Conservation (phyloP, 2,329 filamentous ascomycete genomes). For the Sarocladiaceae sp. region DNA sequence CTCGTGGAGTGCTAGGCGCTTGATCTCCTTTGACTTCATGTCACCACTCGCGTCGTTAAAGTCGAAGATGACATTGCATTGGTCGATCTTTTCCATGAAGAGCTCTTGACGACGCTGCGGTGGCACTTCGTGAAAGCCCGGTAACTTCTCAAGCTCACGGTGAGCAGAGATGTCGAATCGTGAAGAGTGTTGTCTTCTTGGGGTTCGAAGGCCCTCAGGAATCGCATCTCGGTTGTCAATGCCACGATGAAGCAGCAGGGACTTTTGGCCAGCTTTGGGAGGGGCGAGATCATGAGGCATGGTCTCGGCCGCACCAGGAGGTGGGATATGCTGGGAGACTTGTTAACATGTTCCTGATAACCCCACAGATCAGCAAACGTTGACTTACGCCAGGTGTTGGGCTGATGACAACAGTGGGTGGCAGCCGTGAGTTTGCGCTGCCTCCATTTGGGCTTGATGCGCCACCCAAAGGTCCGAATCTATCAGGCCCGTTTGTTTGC, state of each 20-base stretch:
- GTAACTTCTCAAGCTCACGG: constrained; percentile 92
- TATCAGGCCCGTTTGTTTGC: constrained; percentile 33
- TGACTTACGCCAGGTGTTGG: constrained; percentile 80
- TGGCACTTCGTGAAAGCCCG: constrained; percentile 95
- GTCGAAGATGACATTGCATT: constrained; percentile 99
- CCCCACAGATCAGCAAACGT: constrained; percentile 7
- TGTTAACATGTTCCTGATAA: constrained; percentile 9
- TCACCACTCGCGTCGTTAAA: constrained; percentile 98
- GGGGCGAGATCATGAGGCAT: constrained; percentile 97
- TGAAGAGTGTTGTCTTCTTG: constrained; percentile 95
- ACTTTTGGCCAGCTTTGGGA: constrained; percentile 88
- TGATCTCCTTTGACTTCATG: constrained; percentile 99
- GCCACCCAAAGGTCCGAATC: constrained; percentile 33
- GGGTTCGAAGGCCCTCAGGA: constrained; percentile 89
- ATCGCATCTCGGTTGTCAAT: constrained; percentile 90
- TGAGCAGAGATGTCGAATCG: constrained; percentile 97
- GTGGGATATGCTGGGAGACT: constrained; percentile 67
- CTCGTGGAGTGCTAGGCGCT: constrained; percentile 91
- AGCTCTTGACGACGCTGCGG: constrained; percentile 92
- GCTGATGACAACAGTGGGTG: constrained; percentile 90
- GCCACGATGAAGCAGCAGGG: constrained; percentile 67
- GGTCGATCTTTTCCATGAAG: constrained; percentile 99
- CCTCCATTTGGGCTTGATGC: constrained; percentile 32
- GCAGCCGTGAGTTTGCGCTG: constrained; percentile 40
- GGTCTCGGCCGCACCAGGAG: constrained; percentile 89